Conservation (phyloP, 345 rosid species). For the Trapa incisa region DNA sequence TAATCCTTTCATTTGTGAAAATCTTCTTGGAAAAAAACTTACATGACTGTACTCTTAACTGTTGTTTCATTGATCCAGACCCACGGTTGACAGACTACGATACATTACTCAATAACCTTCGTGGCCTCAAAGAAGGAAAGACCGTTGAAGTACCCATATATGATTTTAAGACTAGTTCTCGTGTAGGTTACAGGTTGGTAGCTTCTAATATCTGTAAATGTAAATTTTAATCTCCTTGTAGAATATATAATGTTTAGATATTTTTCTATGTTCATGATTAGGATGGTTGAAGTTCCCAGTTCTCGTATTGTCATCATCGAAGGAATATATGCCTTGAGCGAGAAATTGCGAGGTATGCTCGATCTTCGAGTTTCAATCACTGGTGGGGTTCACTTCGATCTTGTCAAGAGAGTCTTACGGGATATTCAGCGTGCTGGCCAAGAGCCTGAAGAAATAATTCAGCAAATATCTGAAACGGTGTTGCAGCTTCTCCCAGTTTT, state of each 20-base stretch:
- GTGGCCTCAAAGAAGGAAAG: constrained; percentile 72
- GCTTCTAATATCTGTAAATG: constrained; percentile 4
- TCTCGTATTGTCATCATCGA: constrained; percentile 88
- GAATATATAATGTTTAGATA: no score
- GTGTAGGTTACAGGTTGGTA: constrained; percentile 71
- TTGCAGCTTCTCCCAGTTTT: constrained; percentile 14
- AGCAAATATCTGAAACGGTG: constrained; percentile 98
- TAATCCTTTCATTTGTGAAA: background rate
- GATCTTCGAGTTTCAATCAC: constrained; percentile 97
- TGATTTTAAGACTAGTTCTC: constrained; percentile 89
- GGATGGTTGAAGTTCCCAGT: constrained; percentile 84
- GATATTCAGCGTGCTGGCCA: constrained; percentile 98
- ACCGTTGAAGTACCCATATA: constrained; percentile 81
- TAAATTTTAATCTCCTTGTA: background rate
- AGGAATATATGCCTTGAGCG: constrained; percentile 92
- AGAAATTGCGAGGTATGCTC: constrained; percentile 67
- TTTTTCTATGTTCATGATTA: constrained; percentile 9
- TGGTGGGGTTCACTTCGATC: constrained; percentile 96
- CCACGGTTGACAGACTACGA: constrained; percentile 94
- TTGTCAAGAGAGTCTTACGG: constrained; percentile 87
- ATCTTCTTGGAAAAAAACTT: background rate
- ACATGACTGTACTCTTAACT: constrained; percentile 3
- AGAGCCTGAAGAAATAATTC: constrained; percentile 98
- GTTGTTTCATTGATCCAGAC: constrained; percentile 37
- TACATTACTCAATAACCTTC: constrained; percentile 76